phyloP scores from a whole-genome alignment of 2,329 filamentous ascomycete genomes.

The Coccinonectria pachysandricola region DNA sequence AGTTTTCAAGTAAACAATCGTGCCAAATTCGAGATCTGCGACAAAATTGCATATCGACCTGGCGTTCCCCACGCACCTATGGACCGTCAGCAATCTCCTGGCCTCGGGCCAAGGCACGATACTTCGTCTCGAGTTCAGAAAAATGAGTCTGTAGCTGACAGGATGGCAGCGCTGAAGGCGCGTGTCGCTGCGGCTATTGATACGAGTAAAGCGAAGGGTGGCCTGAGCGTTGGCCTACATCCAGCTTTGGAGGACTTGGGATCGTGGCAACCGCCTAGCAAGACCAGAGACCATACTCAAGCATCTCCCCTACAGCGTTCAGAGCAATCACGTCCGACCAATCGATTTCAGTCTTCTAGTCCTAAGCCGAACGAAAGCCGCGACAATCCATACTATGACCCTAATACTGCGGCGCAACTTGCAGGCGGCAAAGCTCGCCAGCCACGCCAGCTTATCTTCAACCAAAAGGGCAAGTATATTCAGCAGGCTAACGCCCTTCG shows the following conservation, averaged over 20 bases:
- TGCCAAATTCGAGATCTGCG: too few species aligned
- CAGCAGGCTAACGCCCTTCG: slow-evolving; percentile 84
- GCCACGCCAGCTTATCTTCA: slow-evolving; percentile 74
- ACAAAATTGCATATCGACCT: background rate
- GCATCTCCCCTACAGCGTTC: slow-evolving; percentile 8
- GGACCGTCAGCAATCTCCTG: slow-evolving; percentile 41
- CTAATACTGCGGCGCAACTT: slow-evolving; percentile 51
- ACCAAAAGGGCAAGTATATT: slow-evolving; percentile 95
- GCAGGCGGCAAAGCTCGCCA: slow-evolving; percentile 50
- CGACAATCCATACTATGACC: slow-evolving; percentile 73
- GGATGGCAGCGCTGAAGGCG: slow-evolving; percentile 68
- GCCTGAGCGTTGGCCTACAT: slow-evolving; percentile 66
- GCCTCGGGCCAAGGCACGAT: slow-evolving; percentile 48
- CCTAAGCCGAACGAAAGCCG: slow-evolving; percentile 5
- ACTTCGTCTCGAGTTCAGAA: slow-evolving; percentile 43
- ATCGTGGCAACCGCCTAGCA: slow-evolving; percentile 32
- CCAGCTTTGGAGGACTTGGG: slow-evolving; percentile 57
- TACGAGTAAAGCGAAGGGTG: slow-evolving; percentile 49
- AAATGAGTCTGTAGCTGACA: slow-evolving; percentile 48
- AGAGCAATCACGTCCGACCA: slow-evolving; percentile 9
- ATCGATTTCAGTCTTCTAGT: slow-evolving; percentile 12
- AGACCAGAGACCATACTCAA: slow-evolving; percentile 24
- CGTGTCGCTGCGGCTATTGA: slow-evolving; percentile 67
- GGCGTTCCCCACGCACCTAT: slow-evolving; percentile 22
- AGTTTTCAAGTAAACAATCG: too few species aligned